Percentiles rank a stretch among this genome's conserved stretches.
These are phyloP conservation scores for Penicillium sp. DNA, from an alignment of 2,329 filamentous ascomycete genomes.

Conservation along the genomic window DNA sequence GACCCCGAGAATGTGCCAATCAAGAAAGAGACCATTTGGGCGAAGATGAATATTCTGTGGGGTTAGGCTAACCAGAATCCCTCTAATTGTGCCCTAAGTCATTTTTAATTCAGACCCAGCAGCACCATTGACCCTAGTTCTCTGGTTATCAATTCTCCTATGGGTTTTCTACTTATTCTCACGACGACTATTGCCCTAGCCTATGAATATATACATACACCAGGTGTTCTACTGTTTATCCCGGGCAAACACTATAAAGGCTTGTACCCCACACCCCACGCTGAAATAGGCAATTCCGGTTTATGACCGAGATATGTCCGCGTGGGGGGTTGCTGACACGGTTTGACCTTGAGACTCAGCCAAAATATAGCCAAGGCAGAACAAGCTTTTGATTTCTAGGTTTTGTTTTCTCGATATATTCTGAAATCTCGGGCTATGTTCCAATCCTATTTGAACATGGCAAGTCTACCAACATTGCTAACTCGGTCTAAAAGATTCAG, in stretches of 20 bases:
- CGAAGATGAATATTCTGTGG: constrained; percentile 39
- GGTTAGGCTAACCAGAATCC: constrained; percentile 10
- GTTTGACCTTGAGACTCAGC: not conserved
- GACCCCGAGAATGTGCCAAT: constrained; percentile 38
- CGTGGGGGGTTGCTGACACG: not conserved
- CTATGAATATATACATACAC: too few relatives aligned
- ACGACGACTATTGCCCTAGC: too few relatives aligned
- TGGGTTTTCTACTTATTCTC: too few relatives aligned
- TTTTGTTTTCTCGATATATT: not conserved
- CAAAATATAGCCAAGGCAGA: not conserved
- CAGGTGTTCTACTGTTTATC: too few relatives aligned
- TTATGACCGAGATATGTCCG: not conserved
- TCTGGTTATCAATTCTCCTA: too few relatives aligned
- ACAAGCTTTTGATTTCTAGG: not conserved
- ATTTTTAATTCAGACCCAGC: too few relatives aligned
- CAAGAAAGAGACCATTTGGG: constrained; percentile 23
- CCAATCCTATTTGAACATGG: not conserved
- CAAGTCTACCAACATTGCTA: too few relatives aligned
- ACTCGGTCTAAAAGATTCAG: too few relatives aligned
- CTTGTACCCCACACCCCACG: too few relatives aligned
- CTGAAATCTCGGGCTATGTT: not conserved
- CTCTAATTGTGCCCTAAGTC: too few relatives aligned
- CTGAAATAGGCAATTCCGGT: not conserved
- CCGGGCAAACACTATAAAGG: too few relatives aligned
- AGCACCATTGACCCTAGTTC: too few relatives aligned